These are phyloP conservation scores for Mrakia gelida DNA, from an alignment of 768 basidiomycete species.

Conservation along the genomic window DNA sequence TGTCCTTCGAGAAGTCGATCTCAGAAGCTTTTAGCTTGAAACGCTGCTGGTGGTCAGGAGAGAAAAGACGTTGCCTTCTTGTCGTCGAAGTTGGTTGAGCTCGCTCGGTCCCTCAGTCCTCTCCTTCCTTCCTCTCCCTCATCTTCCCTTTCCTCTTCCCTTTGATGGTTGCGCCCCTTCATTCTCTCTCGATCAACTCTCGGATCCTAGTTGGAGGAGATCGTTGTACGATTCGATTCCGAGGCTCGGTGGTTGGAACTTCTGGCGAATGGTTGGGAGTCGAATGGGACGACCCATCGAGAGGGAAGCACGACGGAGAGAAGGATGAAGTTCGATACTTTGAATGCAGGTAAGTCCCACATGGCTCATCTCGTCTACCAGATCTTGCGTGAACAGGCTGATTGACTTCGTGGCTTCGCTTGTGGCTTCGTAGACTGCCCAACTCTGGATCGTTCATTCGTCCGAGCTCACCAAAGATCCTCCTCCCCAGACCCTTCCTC, in stretches of 20 bases:
- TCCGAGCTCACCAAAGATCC: constrained; percentile 53
- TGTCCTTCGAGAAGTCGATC: too few relatives aligned
- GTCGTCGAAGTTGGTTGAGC: neutral
- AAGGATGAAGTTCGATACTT: constrained; percentile 79
- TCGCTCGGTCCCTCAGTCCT: neutral
- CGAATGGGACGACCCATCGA: constrained; percentile 82
- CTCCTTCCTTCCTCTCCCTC: too few relatives aligned
- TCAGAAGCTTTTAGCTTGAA: neutral
- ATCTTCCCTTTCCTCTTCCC: neutral
- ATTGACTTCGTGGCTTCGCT: constrained; percentile 7
- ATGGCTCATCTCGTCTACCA: neutral
- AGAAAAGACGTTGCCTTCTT: neutral
- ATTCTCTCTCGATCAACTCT: neutral
- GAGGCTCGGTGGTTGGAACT: constrained; percentile 62
- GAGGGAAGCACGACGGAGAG: constrained; percentile 82
- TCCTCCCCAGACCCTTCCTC: constrained; percentile 66
- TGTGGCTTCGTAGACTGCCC: constrained; percentile 49
- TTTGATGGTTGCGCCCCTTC: neutral
- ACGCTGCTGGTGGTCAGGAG: neutral
- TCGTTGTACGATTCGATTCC: constrained; percentile 66
- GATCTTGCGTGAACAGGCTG: too few relatives aligned
- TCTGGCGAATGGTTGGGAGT: constrained; percentile 83
- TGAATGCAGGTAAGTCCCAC: constrained; percentile 58
- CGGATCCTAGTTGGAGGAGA: constrained; percentile 36
- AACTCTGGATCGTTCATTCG: constrained; percentile 77